Evolutionary conservation across 805 yeast species (phyloP).

Genomic region (Starmerella tilneyi): DNA sequence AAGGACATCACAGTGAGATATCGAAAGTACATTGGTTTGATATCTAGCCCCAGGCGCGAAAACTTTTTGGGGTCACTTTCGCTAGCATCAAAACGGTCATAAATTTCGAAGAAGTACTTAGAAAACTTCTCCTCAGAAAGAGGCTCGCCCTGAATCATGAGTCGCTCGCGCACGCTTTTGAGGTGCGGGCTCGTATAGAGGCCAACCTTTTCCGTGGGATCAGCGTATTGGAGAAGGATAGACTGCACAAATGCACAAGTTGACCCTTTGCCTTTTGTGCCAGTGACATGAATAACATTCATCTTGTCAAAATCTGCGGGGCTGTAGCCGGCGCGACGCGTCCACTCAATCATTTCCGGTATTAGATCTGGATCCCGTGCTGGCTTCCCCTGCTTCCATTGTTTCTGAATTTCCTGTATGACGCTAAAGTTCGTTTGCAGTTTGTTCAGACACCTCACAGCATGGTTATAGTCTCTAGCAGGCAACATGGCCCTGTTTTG

Average conservation of each 20-base stretch:
- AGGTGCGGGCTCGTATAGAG: constrained; percentile 95
- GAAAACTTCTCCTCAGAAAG: constrained; percentile 71
- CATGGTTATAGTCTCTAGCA: constrained; percentile 43
- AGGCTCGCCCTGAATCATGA: constrained; percentile 78
- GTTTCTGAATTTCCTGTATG: constrained; percentile 66
- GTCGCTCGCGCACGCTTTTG: constrained; percentile 84
- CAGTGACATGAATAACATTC: constrained; percentile 85
- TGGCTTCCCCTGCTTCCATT: constrained; percentile 43
- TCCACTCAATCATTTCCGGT: constrained; percentile 79
- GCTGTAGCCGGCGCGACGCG: constrained; percentile 55
- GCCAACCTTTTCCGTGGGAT: constrained; percentile 50
- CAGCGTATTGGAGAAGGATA: constrained; percentile 54
- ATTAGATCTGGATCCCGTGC: constrained; percentile 50
- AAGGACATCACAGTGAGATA: constrained; percentile 80
- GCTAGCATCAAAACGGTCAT: constrained; percentile 65
- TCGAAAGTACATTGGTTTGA: constrained; percentile 88
- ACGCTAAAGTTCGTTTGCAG: constrained; percentile 86
- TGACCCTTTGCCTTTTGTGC: constrained; percentile 97
- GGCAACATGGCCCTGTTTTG: constrained; percentile 2
- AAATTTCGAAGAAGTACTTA: constrained; percentile 84
- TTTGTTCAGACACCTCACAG: constrained; percentile 71
- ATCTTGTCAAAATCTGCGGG: constrained; percentile 60
- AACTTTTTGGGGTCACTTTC: constrained; percentile 45
- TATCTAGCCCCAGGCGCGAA: constrained; percentile 63
- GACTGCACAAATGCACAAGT: constrained; percentile 90